Base-by-base conservation (phyloP, 306 rosid genomes). In the Potentilla sterilis region DNA sequence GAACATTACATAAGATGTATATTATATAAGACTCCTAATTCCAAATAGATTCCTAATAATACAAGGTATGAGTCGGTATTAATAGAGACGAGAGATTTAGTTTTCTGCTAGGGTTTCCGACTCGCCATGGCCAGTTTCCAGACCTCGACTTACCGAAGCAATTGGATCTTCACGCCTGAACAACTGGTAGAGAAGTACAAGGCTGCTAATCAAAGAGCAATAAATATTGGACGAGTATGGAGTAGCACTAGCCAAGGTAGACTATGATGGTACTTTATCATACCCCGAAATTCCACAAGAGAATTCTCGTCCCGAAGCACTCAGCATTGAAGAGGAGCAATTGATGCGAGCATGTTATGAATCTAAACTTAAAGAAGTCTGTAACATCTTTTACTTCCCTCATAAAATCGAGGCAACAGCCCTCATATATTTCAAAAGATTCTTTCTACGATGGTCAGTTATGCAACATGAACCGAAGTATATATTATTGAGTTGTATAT, bases 401-500 rank as follows among this genome's bases (percentile, higher is more conserved):
- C 99, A 90, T 85, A 95, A 92, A 87, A 87, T 95, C 76, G 97
- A 95, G 98, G 98, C 96, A 81, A 82, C 93, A 0, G 98, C 97
- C 66, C 98, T 95, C 68, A 85, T 95, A 69, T 92, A 90, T 87
- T 95, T 95, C 84, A 90, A 92, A 85, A 92, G 98, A 67, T 95
- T 95, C 86, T 95, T 85, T 85, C 84, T 95, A 69, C 97, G 88
- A 41, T 92, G 98, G 98, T 95, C 98, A 0, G 91, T 95, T 77
- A 92, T 92, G 99, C 97, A 92, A 81, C 99, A 95, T 78, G 88
- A 90, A 81, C 98, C 98, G 28, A 95, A 92, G 28, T 28, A 84
- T 81, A 87, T 83, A 84, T 95, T 65, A 92, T 95, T 92, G 92
- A 85, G 96, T 65, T 95, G 99, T 83, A 92, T 95, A 79, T 95